Base-by-base conservation (phyloP, 805 yeast species). In the Cyberlindnera japonica region DNA sequence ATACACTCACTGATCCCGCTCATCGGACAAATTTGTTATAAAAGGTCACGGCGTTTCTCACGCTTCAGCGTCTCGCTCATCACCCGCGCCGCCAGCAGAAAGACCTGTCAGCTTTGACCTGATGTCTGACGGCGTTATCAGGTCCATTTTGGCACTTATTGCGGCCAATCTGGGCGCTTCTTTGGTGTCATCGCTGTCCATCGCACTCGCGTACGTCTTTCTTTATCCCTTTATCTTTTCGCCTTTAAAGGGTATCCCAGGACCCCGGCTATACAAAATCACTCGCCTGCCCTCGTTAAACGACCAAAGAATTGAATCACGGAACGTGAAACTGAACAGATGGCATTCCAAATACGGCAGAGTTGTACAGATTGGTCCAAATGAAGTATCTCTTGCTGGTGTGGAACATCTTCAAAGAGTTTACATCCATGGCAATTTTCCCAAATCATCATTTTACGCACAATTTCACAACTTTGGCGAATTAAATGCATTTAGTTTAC, bases 281-380 rank as follows among this genome's bases (percentile, higher is more conserved):
- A 58, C 80, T 2, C 54, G 56, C 17, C 61, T 65, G 22, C 64
- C 65, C 57, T 65, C 67, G 15, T 57, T 71, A 25, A 69, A 68
- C 38, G 63, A 61, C 33, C 65, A 72, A 30, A 65, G 77, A 64
- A 45, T 59, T 11, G 77, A 72, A 43, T 68, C 72, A 43, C 66
- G 84, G 40, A 77, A 69, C 45, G 61, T 63, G 23, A 64, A 61
- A 26, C 72, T 81, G 3, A 72, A 77, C 41, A 28, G 54, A 3
- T 59, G 81, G 42, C 90, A 83, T 51, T 34, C 55, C 33, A 55
- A 62, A 42, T 79, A 79, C 50, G 90, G 89, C 2, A 72, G 81
- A 7, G 74, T 81, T 4, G 78, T 83, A 5, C 64, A 83, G 17
- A 58, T 83, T 12, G 69, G 78, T 1, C 88, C 89, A 2, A 59